phyloP scores from a whole-genome alignment of 2,329 filamentous ascomycete species.

The Diaporthe eres region DNA sequence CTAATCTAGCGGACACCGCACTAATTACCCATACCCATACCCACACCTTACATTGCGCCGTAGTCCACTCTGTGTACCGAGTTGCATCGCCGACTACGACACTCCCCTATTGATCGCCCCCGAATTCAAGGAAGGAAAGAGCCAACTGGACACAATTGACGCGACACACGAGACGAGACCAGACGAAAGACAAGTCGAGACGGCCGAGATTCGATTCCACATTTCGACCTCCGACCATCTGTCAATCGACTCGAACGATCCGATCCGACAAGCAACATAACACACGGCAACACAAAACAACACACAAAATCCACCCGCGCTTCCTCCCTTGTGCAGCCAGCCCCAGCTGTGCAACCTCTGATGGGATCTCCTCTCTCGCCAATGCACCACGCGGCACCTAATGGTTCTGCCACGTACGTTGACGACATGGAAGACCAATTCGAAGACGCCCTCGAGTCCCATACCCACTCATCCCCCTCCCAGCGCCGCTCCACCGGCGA shows the following conservation, averaged over 20 bases:
- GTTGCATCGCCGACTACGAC: slow-evolving; percentile 22
- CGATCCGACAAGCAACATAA: background rate
- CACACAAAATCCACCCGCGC: background rate
- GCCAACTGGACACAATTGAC: background rate
- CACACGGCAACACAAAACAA: slow-evolving; percentile 13
- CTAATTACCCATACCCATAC: slow-evolving; percentile 32
- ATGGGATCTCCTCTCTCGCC: slow-evolving; percentile 40
- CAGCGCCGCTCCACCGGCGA: slow-evolving; percentile 35
- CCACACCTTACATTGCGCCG: slow-evolving; percentile 31
- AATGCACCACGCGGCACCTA: slow-evolving; percentile 37
- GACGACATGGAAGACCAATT: slow-evolving; percentile 35
- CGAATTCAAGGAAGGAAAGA: background rate
- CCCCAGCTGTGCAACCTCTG: slow-evolving; percentile 19
- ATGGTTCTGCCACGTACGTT: slow-evolving; percentile 26
- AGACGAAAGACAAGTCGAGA: slow-evolving; percentile 9
- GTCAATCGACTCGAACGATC: slow-evolving; percentile 37
- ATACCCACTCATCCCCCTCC: slow-evolving; percentile 42
- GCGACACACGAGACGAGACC: slow-evolving; percentile 15
- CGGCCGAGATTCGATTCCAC: slow-evolving; percentile 42
- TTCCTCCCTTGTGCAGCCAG: background rate
- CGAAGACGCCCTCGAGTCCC: slow-evolving; percentile 35
- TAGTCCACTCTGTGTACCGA: slow-evolving; percentile 1
- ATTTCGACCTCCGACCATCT: slow-evolving; percentile 47
- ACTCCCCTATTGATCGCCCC: slow-evolving; percentile 48
- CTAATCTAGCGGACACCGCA: slow-evolving; percentile 26